Percentiles rank a stretch among this genome's conserved stretches.
These are phyloP conservation scores for Boechera retrofracta DNA, from an alignment of 345 rosid genomes.

Conservation along the genomic window DNA sequence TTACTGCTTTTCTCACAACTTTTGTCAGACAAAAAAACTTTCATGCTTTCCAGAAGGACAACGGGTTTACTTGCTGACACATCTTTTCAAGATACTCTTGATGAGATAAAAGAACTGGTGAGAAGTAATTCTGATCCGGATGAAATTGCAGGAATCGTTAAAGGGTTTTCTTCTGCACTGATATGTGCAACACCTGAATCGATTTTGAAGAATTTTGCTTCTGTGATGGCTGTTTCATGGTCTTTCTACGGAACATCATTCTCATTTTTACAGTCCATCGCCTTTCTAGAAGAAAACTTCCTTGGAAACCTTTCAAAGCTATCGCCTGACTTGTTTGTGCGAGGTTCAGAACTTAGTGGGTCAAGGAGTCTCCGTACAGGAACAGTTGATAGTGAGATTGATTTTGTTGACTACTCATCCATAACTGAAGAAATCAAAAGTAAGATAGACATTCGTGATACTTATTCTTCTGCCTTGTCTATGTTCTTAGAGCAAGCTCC, in stretches of 20 bases:
- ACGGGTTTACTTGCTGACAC: slow-evolving; percentile 47
- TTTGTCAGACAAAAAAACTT: slow-evolving; percentile 45
- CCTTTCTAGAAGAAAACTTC: slow-evolving; percentile 58
- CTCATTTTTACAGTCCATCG: slow-evolving; percentile 58
- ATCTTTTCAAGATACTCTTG: slow-evolving; percentile 57
- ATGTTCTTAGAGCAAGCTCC: slow-evolving; percentile 65
- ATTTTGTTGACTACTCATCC: slow-evolving; percentile 31
- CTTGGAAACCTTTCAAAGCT: slow-evolving; percentile 56
- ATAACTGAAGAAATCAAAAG: slow-evolving; percentile 48
- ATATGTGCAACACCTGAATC: slow-evolving; percentile 66
- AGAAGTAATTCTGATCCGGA: slow-evolving; percentile 40
- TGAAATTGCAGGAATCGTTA: slow-evolving; percentile 54
- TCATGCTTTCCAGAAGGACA: slow-evolving; percentile 46
- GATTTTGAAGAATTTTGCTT: slow-evolving; percentile 60
- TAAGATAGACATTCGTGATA: slow-evolving; percentile 45
- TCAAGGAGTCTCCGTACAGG: slow-evolving; percentile 45
- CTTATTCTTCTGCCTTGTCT: slow-evolving; percentile 60
- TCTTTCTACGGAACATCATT: slow-evolving; percentile 54
- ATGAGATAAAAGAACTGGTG: slow-evolving; percentile 56
- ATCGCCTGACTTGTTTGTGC: slow-evolving; percentile 63
- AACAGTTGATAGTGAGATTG: slow-evolving; percentile 42
- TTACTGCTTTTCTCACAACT: slow-evolving; percentile 63
- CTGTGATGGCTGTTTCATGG: slow-evolving; percentile 59
- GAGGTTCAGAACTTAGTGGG: slow-evolving; percentile 59
- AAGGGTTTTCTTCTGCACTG: slow-evolving; percentile 68